Base-by-base conservation (phyloP, 768 basidiomycete genomes). In the Leccinum imitatum region DNA sequence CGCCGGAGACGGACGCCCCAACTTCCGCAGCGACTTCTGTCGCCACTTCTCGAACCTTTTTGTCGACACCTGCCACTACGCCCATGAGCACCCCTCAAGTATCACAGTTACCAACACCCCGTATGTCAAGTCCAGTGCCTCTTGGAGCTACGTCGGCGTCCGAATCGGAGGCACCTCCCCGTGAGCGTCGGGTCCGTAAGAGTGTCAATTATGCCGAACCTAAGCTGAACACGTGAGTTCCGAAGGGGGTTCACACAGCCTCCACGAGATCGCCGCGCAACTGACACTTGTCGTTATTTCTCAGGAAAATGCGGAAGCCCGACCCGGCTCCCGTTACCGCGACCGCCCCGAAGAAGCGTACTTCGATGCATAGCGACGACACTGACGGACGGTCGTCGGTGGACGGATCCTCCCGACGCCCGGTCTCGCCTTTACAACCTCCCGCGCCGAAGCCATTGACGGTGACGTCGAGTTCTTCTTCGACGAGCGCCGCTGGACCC, bases 271-370 rank as follows among this genome's bases (percentile, higher is more conserved):
- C 21, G 17, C 41, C 30, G 11, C 61, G 21, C 54, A 19, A 59
- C 53, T 64, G 60, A 66, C 61, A 7, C 33, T n/a, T 17, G 35
- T 19, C 33, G 30, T 27, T 19, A 15, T 50, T 35, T 41, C 66
- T 48, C 67, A 92, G 90, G 50, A 93, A 93, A 84, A 93, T 93
- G 91, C 87, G 91, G 50, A 93, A 93, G 74, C 91, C 91, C 10
- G 89, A 90, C 64, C 77, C 82, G 17, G 66, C 68, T 8, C 71
- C 73, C 10, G 58, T 75, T 14, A 68, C 76, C 11, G 52, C 63
- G 30, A 57, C 63, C 5, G 62, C 66, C 6, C 70, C 69, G 41
- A 82, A 79, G 71, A 84, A 85, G 71, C 78, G 84, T 6, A 69
- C 74, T 2, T 76, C 76, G 58, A 65, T 73, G 39, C 66, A 74